These are phyloP conservation scores for Phytophthora fragariae DNA, from an alignment of 352 stramenopile species.

Conservation along the genomic window DNA sequence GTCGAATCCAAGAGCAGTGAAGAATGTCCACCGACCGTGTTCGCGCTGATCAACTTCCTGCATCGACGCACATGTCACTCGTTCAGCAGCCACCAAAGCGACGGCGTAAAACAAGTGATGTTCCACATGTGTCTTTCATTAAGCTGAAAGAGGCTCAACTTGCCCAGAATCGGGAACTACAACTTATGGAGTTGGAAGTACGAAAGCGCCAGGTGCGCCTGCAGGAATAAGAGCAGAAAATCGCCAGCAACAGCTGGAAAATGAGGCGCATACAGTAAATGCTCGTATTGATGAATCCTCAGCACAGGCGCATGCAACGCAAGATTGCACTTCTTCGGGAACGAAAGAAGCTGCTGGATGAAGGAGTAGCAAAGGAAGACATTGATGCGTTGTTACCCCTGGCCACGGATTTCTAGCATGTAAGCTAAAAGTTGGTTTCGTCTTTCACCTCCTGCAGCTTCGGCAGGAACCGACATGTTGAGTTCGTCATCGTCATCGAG, in stretches of 20 bases:
- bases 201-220: background rate
- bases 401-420: constrained; percentile 20
- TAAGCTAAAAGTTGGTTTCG: constrained; percentile 24
- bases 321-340: constrained; percentile 25
- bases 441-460: constrained; percentile 3
- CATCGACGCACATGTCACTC: too few relatives aligned
- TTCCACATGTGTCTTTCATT: background rate
- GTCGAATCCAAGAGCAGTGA: background rate
- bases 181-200: constrained; percentile 4
- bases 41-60: too few relatives aligned
- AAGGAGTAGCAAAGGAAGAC: constrained; percentile 19
- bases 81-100: background rate
- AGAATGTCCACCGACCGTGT: too few relatives aligned
- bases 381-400: constrained; percentile 25
- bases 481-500: constrained; percentile 32
- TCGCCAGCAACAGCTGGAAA: constrained; percentile 14
- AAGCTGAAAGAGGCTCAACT: constrained; percentile 13
- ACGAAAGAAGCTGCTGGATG: constrained; percentile 14
- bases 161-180: background rate
- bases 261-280: constrained; percentile 1
- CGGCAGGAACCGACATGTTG: constrained; percentile 8
- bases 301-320: constrained; percentile 11
- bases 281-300: constrained; percentile 12
- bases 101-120: background rate
- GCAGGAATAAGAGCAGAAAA: too few relatives aligned